phyloP scores from a whole-genome alignment of 495 filamentous ascomycete species.

The Clohesyomyces aquaticus region DNA sequence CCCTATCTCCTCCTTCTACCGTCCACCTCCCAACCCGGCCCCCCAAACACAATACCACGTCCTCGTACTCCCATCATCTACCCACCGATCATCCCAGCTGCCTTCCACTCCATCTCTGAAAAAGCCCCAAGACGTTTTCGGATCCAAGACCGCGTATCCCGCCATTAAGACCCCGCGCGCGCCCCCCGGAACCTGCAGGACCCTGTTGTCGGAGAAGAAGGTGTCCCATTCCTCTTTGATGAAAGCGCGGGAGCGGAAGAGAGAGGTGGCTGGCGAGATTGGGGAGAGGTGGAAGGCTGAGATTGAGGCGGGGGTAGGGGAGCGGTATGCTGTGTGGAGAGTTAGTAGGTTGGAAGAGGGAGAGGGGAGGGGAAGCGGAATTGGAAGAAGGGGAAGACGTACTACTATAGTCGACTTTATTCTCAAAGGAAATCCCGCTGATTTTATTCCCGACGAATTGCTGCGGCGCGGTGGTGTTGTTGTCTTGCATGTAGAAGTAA shows the following conservation, averaged over 20 bases:
- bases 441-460: slow-evolving; percentile 83
- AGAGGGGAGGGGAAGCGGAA: background rate
- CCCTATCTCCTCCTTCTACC: no score
- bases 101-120: slow-evolving; percentile 58
- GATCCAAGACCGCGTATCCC: slow-evolving; percentile 79
- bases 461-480: slow-evolving; percentile 75
- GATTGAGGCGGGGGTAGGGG: background rate
- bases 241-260: slow-evolving; percentile 67
- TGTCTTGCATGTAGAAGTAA: slow-evolving; percentile 77
- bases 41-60: slow-evolving; percentile 88
- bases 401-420: slow-evolving; percentile 88
- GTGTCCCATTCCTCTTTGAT: slow-evolving; percentile 83
- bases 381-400: slow-evolving; percentile 4
- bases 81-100: slow-evolving; percentile 67
- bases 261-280: slow-evolving; percentile 68
- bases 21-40: slow-evolving; percentile 56
- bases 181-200: slow-evolving; percentile 64
- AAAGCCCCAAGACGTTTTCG: slow-evolving; percentile 69
- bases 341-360: background rate
- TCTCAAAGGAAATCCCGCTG: slow-evolving; percentile 92
- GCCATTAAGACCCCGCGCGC: slow-evolving; percentile 86
- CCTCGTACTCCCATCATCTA: slow-evolving; percentile 83
- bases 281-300: slow-evolving; percentile 79
- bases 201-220: slow-evolving; percentile 68
- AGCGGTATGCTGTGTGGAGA: no score